These are phyloP conservation scores for Pseudopithomyces maydicus DNA, from an alignment of 2,329 filamentous ascomycete genomes.

Conservation along the genomic window DNA sequence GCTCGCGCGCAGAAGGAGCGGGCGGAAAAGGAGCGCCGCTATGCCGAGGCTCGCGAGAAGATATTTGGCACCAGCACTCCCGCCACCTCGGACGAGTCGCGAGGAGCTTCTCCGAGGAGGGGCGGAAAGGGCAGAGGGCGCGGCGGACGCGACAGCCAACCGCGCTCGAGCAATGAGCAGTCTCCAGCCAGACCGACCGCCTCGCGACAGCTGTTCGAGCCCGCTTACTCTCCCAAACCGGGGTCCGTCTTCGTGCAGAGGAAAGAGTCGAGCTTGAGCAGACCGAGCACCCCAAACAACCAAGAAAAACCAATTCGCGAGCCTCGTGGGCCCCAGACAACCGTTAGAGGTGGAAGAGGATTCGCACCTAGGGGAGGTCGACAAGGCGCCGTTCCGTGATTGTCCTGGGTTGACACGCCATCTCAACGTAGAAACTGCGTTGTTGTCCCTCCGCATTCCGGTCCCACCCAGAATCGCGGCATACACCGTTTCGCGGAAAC, in stretches of 20 bases:
- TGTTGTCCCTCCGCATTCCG: constrained; percentile 7
- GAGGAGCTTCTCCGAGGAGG: constrained; percentile 41
- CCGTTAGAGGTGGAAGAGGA: constrained; percentile 77
- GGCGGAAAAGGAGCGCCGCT: constrained; percentile 88
- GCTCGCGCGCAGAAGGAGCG: constrained; percentile 77
- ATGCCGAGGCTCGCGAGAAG: constrained; percentile 85
- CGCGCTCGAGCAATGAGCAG: constrained; percentile 44
- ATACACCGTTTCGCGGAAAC: not conserved
- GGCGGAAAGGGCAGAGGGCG: constrained; percentile 46
- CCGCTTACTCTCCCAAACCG: constrained; percentile 70
- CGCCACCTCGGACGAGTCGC: constrained; percentile 40
- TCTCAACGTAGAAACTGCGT: not conserved
- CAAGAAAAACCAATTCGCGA: constrained; percentile 73
- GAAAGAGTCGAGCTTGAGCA: constrained; percentile 49
- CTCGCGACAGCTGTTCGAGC: constrained; percentile 74
- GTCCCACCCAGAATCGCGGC: not conserved
- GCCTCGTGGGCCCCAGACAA: constrained; percentile 79
- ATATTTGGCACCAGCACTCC: constrained; percentile 70
- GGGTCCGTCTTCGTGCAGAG: constrained; percentile 56
- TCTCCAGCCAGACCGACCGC: constrained; percentile 37
- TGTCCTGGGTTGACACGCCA: not conserved
- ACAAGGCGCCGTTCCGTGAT: constrained; percentile 12
- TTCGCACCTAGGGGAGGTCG: constrained; percentile 66
- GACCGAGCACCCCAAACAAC: constrained; percentile 60
- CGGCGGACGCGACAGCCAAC: constrained; percentile 44